phyloP scores from a whole-genome alignment of 768 basidiomycete species.

The Suillus decipiens region DNA sequence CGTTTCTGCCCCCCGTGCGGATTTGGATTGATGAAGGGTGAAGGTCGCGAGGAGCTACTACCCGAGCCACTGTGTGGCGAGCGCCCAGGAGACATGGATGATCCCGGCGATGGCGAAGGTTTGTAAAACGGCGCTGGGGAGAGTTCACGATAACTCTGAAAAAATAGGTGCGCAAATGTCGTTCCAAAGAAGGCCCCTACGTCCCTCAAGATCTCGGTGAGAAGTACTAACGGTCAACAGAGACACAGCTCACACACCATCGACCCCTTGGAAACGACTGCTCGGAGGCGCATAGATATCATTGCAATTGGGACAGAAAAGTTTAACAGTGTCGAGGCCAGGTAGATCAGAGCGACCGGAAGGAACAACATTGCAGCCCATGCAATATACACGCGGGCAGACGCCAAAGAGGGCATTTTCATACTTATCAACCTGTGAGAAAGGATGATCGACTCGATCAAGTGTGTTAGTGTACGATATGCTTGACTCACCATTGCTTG shows the following conservation, averaged over 20 bases:
- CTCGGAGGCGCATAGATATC: constrained; percentile 96
- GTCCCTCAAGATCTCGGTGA: constrained; percentile 21
- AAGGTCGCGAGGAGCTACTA: constrained; percentile 47
- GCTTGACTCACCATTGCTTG: constrained; percentile 79
- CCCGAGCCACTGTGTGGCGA: constrained; percentile 55
- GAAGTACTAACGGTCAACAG: constrained; percentile 12
- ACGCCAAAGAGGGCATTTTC: constrained; percentile 88
- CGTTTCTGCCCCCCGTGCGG: constrained; percentile 87
- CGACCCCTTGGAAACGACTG: constrained; percentile 93
- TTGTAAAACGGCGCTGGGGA: constrained; percentile 93
- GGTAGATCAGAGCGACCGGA: constrained; percentile 96
- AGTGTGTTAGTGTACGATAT: constrained; percentile 12
- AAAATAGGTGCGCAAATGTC: constrained; percentile 97
- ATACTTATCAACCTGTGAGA: constrained; percentile 87
- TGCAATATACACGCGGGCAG: constrained; percentile 95
- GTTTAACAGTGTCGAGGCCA: constrained; percentile 95
- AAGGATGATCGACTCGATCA: constrained; percentile 19
- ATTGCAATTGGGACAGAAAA: constrained; percentile 97
- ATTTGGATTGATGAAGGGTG: constrained; percentile 84
- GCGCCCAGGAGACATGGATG: constrained; percentile 56
- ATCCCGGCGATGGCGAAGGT: constrained; percentile 52
- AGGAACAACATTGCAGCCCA: constrained; percentile 86
- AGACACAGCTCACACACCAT: constrained; percentile 59
- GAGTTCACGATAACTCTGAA: constrained; percentile 96
- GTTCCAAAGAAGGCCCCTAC: constrained; percentile 98